Base-by-base conservation (phyloP, 495 filamentous ascomycete genomes). In the Penicillium maclennaniae region DNA sequence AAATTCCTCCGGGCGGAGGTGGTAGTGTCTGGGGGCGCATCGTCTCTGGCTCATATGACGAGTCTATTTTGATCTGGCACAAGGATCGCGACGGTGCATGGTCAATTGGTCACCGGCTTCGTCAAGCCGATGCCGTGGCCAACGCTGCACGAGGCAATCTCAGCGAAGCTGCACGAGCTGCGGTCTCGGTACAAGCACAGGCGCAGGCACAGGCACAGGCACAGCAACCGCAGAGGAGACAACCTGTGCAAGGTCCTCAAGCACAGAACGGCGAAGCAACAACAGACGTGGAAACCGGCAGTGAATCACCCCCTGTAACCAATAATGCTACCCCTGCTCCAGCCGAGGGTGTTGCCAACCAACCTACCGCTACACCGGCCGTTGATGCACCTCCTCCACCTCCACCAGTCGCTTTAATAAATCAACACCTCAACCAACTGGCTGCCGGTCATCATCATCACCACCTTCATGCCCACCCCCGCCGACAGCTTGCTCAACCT, bases 1-100 rank as follows among this genome's bases (percentile, higher is more conserved):
- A 85, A 55, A 77, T 97, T 10, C 91, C 91, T 19, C 91, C 91
- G 2, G 91, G 91, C 25, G 91, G 91, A 15, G 91, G 91, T 19
- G 91, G 91, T 15, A 89, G 89, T 62, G 77, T 77, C 55, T 92
- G 92, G 78, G 86, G 84, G 21, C 81, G 91, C 16, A 97, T 98
- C 52, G 88, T 98, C 17, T 95, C 89, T 14, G 93, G 93, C 20
- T 95, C 89, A 7, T 98, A 98, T 60, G 93, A 98, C 59, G 90
- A 96, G 71, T 89, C 83, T 36, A 89, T 98, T 51, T 87, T 96
- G 55, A 88, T 98, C 45, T 98, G 93, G 93, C 86, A 87, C 53
- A 85, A 88, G 44, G 87, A 92, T 51, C 78, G 78, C 21, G 83
- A 95, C 56, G 91, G 90, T 3, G 77, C 83, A 28, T 98, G 93